Evolutionary conservation across 2,329 filamentous ascomycete genomes (phyloP), one percentile per base, ranked within the genome.

Genomic region (Neofusicoccum umdonicola): DNA sequence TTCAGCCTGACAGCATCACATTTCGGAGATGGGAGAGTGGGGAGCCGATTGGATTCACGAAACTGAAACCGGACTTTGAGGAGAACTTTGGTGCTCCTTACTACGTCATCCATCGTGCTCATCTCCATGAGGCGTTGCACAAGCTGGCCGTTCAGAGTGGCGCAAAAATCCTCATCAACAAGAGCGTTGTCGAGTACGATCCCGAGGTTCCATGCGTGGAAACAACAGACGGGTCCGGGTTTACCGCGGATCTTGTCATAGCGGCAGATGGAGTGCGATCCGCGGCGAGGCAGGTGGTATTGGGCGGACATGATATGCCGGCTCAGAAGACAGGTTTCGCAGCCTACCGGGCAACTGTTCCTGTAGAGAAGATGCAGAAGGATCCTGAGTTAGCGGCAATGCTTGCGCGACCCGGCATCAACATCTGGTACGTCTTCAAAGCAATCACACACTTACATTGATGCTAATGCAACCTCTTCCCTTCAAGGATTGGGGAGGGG

Each of bases 251-350:
- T 51, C 39, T 71, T 22, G 50, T 71, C 6, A 63, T 71, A 22
- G 69, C 67, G 17, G 68, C 69, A 0, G 70, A 71, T 60, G 70
- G 87, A 0, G 73, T 88, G 1, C 86, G 84, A 82, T 87, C 84
- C 2, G 61, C 65, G 15, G 67, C 68, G 5, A 35, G 68, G 19
- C 64, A 60, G 34, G 57, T 67, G 4, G 66, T 70, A 13, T 39
- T 70, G n/a, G 62, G 51, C 5, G 67, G 66, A 5, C 51, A 61
- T 3, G 66, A 69, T 22, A 64, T 61, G 47, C 75, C 76, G 6
- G 85, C 85, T 0, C 71, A 80, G 15, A 81, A 82, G 0, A 88
- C 85, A 0, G 86, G 86, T 0, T 87, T 89, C 69, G 73, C 89
- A 27, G 87, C 86, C 0, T 90, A 89, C 69, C 79, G 87, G 3